A percentile compares a stretch with the other conserved stretches of the same genome.
These are phyloP conservation scores for Globisporangium alternatum DNA, from an alignment of 352 stramenopile genomes.

Conservation along the genomic window DNA sequence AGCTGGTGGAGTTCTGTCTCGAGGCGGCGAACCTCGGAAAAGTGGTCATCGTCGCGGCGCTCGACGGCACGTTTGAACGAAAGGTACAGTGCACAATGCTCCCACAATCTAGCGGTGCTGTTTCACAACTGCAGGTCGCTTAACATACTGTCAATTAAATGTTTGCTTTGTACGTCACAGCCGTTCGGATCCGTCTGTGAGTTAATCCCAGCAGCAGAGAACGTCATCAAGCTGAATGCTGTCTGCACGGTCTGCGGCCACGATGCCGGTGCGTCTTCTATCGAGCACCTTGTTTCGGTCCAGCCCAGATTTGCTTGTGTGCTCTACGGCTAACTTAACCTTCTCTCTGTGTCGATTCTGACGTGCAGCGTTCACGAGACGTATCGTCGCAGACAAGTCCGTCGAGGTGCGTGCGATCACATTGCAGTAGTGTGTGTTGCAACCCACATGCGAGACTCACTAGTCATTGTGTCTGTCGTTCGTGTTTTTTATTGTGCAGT, in stretches of 20 bases:
- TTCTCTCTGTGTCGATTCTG: conserved; percentile 8
- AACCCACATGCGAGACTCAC: not conserved
- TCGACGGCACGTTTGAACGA: conserved; percentile 75
- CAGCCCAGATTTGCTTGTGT: not conserved
- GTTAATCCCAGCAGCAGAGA: conserved; percentile 69
- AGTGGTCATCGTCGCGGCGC: conserved; percentile 73
- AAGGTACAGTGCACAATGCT: conserved; percentile 30
- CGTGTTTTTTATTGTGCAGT: conserved; percentile 24
- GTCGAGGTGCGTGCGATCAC: conserved; percentile 45
- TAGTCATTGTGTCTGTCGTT: not conserved
- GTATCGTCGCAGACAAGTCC: conserved; percentile 62
- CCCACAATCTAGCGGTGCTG: no score
- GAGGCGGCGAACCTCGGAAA: conserved; percentile 68
- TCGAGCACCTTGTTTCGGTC: not conserved
- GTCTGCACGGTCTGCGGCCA: conserved; percentile 78
- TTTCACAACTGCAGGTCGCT: no score
- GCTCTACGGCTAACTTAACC: not conserved
- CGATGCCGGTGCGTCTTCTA: conserved; percentile 45
- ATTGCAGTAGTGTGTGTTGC: not conserved
- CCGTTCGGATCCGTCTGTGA: conserved; percentile 72
- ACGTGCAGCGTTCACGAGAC: conserved; percentile 60
- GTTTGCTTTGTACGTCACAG: conserved; percentile 21
- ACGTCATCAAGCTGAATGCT: conserved; percentile 82
- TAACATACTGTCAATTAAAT: not conserved
- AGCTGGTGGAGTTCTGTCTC: conserved; percentile 78